Conservation (phyloP, 2,329 filamentous ascomycete species). For the Colletotrichum endophyticum region DNA sequence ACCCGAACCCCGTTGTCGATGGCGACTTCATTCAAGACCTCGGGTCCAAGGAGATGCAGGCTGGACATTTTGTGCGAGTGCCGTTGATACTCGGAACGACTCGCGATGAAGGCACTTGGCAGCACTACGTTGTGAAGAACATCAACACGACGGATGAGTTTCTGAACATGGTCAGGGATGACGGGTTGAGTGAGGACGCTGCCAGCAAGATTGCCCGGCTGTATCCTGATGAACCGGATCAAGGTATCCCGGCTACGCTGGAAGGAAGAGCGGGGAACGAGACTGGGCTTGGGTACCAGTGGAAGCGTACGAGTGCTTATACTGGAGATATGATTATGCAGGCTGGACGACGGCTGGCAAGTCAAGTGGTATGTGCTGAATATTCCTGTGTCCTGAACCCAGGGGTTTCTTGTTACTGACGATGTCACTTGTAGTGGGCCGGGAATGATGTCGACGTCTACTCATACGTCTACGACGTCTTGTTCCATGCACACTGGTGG, state of each 20-base stretch:
- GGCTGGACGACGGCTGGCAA: neutral
- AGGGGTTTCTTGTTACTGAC: neutral
- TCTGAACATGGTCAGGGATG: too few relatives aligned
- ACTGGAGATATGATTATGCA: neutral
- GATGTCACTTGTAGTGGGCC: neutral
- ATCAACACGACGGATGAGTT: too few relatives aligned
- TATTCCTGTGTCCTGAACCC: neutral
- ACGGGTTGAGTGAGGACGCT: accelerated
- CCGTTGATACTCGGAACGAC: too few relatives aligned
- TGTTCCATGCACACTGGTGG: neutral
- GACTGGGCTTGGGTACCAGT: neutral
- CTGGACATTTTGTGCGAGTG: too few relatives aligned
- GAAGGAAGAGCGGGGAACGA: neutral
- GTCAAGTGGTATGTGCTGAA: neutral
- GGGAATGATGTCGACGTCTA: neutral
- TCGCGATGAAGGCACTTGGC: too few relatives aligned
- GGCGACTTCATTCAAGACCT: too few relatives aligned
- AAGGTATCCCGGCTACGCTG: neutral
- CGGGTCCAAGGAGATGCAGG: too few relatives aligned
- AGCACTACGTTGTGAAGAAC: too few relatives aligned
- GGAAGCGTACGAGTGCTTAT: neutral
- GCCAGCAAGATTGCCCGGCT: neutral
- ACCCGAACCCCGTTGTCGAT: too few relatives aligned
- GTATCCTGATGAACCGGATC: neutral
- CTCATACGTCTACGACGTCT: neutral